These are phyloP conservation scores for Trichoderma sp. DNA, from an alignment of 2,329 filamentous ascomycete species.

Conservation along the genomic window DNA sequence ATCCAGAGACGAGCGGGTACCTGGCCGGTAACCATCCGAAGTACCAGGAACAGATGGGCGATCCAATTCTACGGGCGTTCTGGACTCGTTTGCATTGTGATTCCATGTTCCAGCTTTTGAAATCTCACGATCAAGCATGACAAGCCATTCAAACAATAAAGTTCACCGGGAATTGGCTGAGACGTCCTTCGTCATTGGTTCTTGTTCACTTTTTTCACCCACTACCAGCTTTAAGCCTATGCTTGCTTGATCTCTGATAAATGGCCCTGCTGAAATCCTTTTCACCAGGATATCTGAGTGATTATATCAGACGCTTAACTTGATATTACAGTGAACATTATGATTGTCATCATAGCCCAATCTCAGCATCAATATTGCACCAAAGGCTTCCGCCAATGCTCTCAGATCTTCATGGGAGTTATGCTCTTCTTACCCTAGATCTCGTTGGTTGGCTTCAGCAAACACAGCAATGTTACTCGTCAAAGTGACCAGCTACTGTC, in stretches of 20 bases:
- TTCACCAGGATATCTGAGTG: not conserved
- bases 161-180: not conserved
- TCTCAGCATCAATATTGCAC: not conserved
- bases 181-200: not conserved
- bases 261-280: not conserved
- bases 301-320: not conserved
- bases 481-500: not conserved
- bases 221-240: not conserved
- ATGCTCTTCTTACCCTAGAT: not conserved
- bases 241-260: not conserved
- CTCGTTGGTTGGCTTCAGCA: not conserved
- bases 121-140: not conserved
- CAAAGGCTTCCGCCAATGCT: not conserved
- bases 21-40: not conserved
- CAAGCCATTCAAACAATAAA: too few species aligned
- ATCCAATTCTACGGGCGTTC: too few species aligned
- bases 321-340: not conserved
- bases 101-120: not conserved
- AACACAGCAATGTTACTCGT: not conserved
- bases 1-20: not conserved
- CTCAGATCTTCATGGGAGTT: not conserved
- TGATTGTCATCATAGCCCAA: not conserved
- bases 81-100: not conserved
- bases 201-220: not conserved
- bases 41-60: not conserved